A percentile compares a stretch with the other conserved stretches of the same genome.
Conservation (phyloP, 2,329 filamentous ascomycete species). For the Fusarium robinianum region DNA sequence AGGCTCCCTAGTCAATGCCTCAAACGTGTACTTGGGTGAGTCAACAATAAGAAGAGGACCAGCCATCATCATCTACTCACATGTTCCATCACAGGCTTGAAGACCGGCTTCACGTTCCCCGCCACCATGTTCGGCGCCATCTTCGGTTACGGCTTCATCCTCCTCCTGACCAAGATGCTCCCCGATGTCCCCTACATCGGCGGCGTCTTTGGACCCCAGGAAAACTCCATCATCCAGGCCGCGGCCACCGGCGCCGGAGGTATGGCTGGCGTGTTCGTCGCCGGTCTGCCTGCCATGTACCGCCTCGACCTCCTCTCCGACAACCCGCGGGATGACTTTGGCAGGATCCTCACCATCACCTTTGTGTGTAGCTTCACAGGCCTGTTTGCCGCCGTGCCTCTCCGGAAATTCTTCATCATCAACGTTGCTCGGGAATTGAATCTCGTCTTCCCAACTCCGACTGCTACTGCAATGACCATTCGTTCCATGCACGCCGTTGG, state of each 20-base stretch:
- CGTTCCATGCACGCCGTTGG: slow-evolving; percentile 64
- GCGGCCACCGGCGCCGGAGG: slow-evolving; percentile 63
- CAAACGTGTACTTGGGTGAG: slow-evolving; percentile 64
- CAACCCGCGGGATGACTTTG: slow-evolving; percentile 59
- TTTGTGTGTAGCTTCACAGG: slow-evolving; percentile 67
- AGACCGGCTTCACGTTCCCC: slow-evolving; percentile 56
- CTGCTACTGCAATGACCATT: slow-evolving; percentile 65
- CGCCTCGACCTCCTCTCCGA: slow-evolving; percentile 55
- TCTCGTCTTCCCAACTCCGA: slow-evolving; percentile 63
- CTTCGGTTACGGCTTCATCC: slow-evolving; percentile 63
- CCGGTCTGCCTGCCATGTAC: slow-evolving; percentile 64
- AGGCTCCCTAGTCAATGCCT: slow-evolving; percentile 64
- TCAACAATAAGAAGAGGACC: no score
- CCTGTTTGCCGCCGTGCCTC: slow-evolving; percentile 64
- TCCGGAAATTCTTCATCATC: slow-evolving; percentile 71
- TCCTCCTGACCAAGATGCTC: slow-evolving; percentile 54
- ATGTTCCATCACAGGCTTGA: slow-evolving; percentile 45
- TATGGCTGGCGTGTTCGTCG: slow-evolving; percentile 61
- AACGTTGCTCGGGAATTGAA: slow-evolving; percentile 64
- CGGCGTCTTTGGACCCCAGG: slow-evolving; percentile 61
- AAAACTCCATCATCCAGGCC: slow-evolving; percentile 66
- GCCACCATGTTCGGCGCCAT: slow-evolving; percentile 58
- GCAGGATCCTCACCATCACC: slow-evolving; percentile 62
- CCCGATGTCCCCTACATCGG: slow-evolving; percentile 57
- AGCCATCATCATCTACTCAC: not conserved